phyloP scores from a whole-genome alignment of 192 early-diverging fungal genomes.

The Coemansia sp. region DNA sequence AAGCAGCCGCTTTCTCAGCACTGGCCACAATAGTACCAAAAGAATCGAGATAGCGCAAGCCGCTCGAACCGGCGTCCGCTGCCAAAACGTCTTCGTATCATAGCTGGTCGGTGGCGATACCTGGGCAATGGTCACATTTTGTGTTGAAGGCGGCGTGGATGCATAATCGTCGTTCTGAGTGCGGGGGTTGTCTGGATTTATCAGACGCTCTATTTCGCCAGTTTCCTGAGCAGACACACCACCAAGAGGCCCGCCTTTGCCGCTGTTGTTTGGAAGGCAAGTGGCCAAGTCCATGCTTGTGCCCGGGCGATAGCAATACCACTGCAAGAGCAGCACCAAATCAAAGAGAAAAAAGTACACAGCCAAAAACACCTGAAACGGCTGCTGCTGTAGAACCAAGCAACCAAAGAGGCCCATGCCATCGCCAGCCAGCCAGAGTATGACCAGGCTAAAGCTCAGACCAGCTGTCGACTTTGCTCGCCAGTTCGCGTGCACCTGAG shows the following conservation, averaged over 20 bases:
- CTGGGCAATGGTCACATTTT: neutral
- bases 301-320: conserved; percentile 24
- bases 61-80: neutral
- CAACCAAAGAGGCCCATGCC: conserved; percentile 69
- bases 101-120: neutral
- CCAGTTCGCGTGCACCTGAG: conserved; percentile 38
- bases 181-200: too few species aligned
- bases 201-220: neutral
- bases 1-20: neutral
- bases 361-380: conserved; percentile 60
- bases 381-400: conserved; percentile 67
- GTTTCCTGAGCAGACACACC: neutral
- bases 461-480: conserved; percentile 20
- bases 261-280: neutral
- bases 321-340: conserved; percentile 35
- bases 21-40: conserved; percentile 1
- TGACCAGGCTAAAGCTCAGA: conserved; percentile 14
- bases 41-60: neutral
- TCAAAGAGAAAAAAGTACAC: conserved; percentile 53
- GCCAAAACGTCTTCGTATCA: neutral
- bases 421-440: conserved; percentile 59
- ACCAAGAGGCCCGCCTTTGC: neutral
- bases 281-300: neutral
- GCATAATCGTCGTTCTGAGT: neutral
- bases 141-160: neutral